Percentiles rank a stretch among this genome's conserved stretches.
These are phyloP conservation scores for Brettanomyces anomalus DNA, from an alignment of 805 yeast genomes.

Conservation along the genomic window DNA sequence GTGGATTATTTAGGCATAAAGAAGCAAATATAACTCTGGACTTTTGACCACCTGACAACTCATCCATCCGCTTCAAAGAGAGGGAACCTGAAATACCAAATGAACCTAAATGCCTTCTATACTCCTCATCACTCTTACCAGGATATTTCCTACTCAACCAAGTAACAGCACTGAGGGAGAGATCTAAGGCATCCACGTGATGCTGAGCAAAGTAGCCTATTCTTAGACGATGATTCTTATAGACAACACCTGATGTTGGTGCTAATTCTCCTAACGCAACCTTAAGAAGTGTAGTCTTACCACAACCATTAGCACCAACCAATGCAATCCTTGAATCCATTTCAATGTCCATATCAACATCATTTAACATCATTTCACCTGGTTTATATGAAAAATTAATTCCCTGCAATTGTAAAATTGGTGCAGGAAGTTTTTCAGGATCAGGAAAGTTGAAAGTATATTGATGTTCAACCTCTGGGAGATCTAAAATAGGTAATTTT, in stretches of 20 bases:
- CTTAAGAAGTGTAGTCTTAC: slow-evolving; percentile 92
- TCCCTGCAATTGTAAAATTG: slow-evolving; percentile 78
- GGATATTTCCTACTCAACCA: slow-evolving; percentile 91
- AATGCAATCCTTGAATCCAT: slow-evolving; percentile 92
- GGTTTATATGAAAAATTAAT: slow-evolving; percentile 81
- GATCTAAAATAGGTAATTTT: slow-evolving; percentile 83
- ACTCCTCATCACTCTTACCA: slow-evolving; percentile 92
- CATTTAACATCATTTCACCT: slow-evolving; percentile 49
- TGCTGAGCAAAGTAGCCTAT: slow-evolving; percentile 98
- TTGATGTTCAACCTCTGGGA: slow-evolving; percentile 87
- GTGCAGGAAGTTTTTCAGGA: slow-evolving; percentile 88
- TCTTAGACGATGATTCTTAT: slow-evolving; percentile 77
- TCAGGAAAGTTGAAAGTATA: slow-evolving; percentile 90
- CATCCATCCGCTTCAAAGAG: slow-evolving; percentile 83
- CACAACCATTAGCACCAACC: slow-evolving; percentile 99
- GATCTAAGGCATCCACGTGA: slow-evolving; percentile 96
- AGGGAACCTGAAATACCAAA: slow-evolving; percentile 95
- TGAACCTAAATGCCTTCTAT: slow-evolving; percentile 91
- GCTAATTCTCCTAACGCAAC: slow-evolving; percentile 67
- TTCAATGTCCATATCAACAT: slow-evolving; percentile 86
- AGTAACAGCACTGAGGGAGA: slow-evolving; percentile 73
- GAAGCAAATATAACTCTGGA: slow-evolving; percentile 98
- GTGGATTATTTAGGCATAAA: slow-evolving; percentile 82
- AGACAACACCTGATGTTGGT: slow-evolving; percentile 72
- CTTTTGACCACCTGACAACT: slow-evolving; percentile 95